These are phyloP conservation scores for Aureoboletus auriporus DNA, from an alignment of 768 basidiomycete genomes.

Conservation along the genomic window DNA sequence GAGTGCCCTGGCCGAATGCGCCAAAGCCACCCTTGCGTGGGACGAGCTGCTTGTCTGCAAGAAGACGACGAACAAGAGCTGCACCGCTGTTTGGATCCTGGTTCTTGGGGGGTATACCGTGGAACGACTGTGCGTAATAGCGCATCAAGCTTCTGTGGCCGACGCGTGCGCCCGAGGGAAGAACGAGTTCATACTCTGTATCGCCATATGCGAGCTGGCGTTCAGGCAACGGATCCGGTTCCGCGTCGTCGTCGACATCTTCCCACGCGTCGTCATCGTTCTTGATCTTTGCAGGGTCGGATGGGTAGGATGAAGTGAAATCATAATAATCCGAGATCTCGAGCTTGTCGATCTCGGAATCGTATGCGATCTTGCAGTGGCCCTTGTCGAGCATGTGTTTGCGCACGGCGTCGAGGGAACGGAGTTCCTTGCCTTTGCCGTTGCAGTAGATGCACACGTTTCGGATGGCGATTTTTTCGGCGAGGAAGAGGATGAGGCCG, in stretches of 20 bases:
- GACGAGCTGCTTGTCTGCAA: slow-evolving; percentile 83
- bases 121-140: slow-evolving; percentile 84
- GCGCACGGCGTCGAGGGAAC: slow-evolving; percentile 80
- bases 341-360: slow-evolving; percentile 70
- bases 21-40: slow-evolving; percentile 84
- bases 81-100: slow-evolving; percentile 71
- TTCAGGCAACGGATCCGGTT: slow-evolving; percentile 35
- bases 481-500: slow-evolving; percentile 82
- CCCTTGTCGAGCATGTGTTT: slow-evolving; percentile 96
- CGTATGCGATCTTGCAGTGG: slow-evolving; percentile 96
- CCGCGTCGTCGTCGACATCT: slow-evolving; percentile 37
- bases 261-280: slow-evolving; percentile 38
- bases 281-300: slow-evolving; percentile 19
- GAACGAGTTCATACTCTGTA: slow-evolving; percentile 79
- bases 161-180: slow-evolving; percentile 89
- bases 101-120: slow-evolving; percentile 38
- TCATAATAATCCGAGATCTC: slow-evolving; percentile 94
- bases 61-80: slow-evolving; percentile 69
- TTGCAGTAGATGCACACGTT: slow-evolving; percentile 93
- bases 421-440: slow-evolving; percentile 76
- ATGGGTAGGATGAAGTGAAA: slow-evolving; percentile 78
- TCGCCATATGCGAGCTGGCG: slow-evolving; percentile 73
- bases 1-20: slow-evolving; percentile 75
- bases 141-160: slow-evolving; percentile 85
- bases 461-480: slow-evolving; percentile 90